These are phyloP conservation scores for Trichoderma atrobrunneum DNA, from an alignment of 2,329 filamentous ascomycete species.

Conservation along the genomic window DNA sequence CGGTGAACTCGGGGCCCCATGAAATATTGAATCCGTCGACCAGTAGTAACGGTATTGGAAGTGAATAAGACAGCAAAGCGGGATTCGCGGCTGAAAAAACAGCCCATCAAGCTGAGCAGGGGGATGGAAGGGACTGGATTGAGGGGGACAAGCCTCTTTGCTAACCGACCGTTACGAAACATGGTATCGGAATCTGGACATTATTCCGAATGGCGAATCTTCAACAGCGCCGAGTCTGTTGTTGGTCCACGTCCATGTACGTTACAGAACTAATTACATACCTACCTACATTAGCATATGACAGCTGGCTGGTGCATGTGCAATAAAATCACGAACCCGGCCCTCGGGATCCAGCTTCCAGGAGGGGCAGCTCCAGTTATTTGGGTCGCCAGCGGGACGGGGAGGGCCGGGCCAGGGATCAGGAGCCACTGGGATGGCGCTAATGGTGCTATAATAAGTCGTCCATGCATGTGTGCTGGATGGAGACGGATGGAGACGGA, in stretches of 20 bases:
- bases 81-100: not conserved
- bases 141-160: not conserved
- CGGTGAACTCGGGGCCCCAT: not conserved
- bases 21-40: not conserved
- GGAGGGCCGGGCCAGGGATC: conserved; percentile 7
- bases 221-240: not conserved
- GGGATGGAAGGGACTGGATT: not conserved
- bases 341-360: not conserved
- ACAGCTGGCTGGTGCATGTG: not conserved
- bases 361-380: not conserved
- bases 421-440: not conserved
- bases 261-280: not conserved
- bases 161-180: not conserved
- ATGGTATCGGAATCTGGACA: not conserved
- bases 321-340: not conserved
- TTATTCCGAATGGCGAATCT: not conserved
- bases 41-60: not conserved
- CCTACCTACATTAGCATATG: not conserved
- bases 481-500: not conserved
- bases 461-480: not conserved
- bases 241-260: not conserved
- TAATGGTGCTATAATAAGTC: not conserved
- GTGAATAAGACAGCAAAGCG: not conserved
- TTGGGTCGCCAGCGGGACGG: not conserved
- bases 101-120: not conserved